Evolutionary conservation across 2,329 filamentous ascomycete genomes (phyloP).

Genomic region (Purpureocillium lavendulum): DNA sequence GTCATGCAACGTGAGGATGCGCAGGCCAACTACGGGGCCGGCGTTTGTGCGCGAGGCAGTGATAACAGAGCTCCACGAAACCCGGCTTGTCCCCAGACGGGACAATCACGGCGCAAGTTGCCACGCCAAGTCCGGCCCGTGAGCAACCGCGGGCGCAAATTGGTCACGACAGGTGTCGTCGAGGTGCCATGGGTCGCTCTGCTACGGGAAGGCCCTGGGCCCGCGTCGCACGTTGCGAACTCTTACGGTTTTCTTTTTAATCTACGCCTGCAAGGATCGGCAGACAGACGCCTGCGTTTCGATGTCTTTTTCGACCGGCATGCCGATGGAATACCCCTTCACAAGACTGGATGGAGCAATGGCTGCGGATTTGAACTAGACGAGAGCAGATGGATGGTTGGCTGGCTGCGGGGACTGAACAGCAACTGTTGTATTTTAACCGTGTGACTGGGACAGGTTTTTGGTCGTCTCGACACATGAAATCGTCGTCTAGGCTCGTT

Average conservation of each 20-base stretch:
- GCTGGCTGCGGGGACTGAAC: slow-evolving; percentile 16
- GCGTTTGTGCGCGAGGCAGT: no score
- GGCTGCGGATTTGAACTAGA: slow-evolving; percentile 22
- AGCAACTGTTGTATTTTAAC: slow-evolving; percentile 32
- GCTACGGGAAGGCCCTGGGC: no score
- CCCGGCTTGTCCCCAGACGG: no score
- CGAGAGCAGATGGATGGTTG: slow-evolving; percentile 22
- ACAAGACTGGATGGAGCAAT: slow-evolving; percentile 20
- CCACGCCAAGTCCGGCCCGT: no score
- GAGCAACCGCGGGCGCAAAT: no score
- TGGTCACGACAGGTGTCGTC: no score
- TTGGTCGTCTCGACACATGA: slow-evolving; percentile 21
- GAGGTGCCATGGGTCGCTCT: no score
- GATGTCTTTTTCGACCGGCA: slow-evolving; percentile 12
- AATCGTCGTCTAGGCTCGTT: slow-evolving; percentile 20
- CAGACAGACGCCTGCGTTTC: slow-evolving; percentile 5
- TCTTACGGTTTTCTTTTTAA: slow-evolving; percentile 11
- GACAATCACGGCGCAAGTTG: no score
- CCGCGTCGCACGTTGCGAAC: slow-evolving; percentile 4
- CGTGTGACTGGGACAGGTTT: slow-evolving; percentile 22
- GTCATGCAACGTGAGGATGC: slow-evolving; percentile 22
- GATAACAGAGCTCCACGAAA: no score
- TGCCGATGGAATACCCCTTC: slow-evolving; percentile 18
- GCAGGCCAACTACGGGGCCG: no score
- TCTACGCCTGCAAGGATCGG: slow-evolving; percentile 10